phyloP scores from a whole-genome alignment of 768 basidiomycete species.

The Calocera viscosa region DNA sequence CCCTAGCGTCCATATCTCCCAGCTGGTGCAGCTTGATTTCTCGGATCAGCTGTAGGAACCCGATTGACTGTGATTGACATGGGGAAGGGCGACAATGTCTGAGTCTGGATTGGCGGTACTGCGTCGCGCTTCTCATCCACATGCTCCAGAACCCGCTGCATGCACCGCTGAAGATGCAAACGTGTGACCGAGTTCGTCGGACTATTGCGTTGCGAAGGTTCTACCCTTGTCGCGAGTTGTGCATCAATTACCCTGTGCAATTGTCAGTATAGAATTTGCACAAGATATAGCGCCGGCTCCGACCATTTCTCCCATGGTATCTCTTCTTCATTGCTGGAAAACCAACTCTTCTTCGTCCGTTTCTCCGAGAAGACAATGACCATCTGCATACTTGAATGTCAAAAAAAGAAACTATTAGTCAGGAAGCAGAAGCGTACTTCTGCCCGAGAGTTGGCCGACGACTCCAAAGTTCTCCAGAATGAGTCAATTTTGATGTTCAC shows the following conservation, averaged over 20 bases:
- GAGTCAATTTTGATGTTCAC: constrained; percentile 63
- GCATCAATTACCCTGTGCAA: background rate
- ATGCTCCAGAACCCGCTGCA: constrained; percentile 4
- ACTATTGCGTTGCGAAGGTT: background rate
- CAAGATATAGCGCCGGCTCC: background rate
- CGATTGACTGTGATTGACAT: background rate
- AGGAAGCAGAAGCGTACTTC: constrained; percentile 38
- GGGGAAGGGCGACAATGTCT: background rate
- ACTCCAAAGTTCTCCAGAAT: constrained; percentile 67
- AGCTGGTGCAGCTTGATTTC: background rate
- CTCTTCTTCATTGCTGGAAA: constrained; percentile 11
- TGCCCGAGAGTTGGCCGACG: constrained; percentile 10
- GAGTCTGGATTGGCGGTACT: constrained; percentile 1
- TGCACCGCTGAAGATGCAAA: background rate
- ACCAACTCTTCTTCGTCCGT: constrained; percentile 62
- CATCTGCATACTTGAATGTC: constrained; percentile 37
- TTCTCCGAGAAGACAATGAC: constrained; percentile 65
- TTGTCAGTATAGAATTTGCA: background rate
- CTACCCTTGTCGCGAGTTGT: background rate
- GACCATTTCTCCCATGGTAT: constrained; percentile 2
- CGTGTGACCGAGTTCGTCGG: background rate
- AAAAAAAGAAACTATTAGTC: constrained; percentile 37
- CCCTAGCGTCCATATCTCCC: background rate
- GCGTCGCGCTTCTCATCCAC: constrained; percentile 9
- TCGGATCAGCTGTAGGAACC: background rate